phyloP scores from a whole-genome alignment of 441 rosid genomes.

The Capsella rubella region DNA sequence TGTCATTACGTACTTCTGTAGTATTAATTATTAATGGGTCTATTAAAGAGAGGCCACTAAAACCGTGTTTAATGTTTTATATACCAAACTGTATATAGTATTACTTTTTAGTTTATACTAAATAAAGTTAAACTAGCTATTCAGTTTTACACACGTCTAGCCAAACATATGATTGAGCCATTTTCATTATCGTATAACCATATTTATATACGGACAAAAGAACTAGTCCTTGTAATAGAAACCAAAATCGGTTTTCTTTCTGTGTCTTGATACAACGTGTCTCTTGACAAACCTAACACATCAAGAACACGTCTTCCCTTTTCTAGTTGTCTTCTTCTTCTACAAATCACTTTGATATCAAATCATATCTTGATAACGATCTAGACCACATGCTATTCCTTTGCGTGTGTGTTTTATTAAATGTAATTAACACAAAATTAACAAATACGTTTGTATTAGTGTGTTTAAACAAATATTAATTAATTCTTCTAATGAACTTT shows the following conservation, averaged over 20 bases:
- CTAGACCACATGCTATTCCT: not conserved
- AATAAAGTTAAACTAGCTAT: not conserved
- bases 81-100: not conserved
- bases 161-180: not conserved
- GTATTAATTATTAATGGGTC: conserved; percentile 4
- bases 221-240: not conserved
- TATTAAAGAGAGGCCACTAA: not conserved
- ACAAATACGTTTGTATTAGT: not conserved
- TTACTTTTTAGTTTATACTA: not conserved
- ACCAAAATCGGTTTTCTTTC: not conserved
- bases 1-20: too few species aligned
- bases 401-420: not conserved
- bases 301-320: conserved; percentile 31
- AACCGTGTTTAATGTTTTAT: not conserved
- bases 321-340: conserved; percentile 26
- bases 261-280: conserved; percentile 25
- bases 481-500: not conserved
- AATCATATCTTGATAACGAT: conserved; percentile 7
- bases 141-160: conserved; percentile 18
- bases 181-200: not conserved
- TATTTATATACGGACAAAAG: not conserved
- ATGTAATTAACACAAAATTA: not conserved
- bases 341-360: conserved; percentile 11
- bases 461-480: not conserved
- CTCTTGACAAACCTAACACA: conserved; percentile 17